Conservation (phyloP, 495 filamentous ascomycete genomes). For the Hypoxylon trugodes region DNA sequence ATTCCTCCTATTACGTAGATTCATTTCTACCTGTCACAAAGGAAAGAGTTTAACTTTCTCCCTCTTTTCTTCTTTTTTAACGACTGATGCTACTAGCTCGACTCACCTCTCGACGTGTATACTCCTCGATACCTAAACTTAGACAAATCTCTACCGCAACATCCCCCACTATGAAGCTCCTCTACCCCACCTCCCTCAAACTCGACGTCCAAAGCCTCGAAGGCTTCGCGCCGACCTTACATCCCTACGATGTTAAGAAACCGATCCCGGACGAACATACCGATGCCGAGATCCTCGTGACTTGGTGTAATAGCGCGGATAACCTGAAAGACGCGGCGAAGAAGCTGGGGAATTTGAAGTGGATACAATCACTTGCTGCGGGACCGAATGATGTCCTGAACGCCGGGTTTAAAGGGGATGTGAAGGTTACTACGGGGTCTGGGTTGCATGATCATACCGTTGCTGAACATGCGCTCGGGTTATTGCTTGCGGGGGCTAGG, state of each 20-base stretch:
- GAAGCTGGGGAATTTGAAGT: slow-evolving; percentile 60
- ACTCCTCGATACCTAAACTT: background rate
- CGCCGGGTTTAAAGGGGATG: slow-evolving; percentile 58
- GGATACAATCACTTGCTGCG: slow-evolving; percentile 69
- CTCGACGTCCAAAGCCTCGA: slow-evolving; percentile 59
- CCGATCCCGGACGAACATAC: slow-evolving; percentile 58
- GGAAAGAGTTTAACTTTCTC: background rate
- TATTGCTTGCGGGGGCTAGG: slow-evolving; percentile 60
- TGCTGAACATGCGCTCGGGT: slow-evolving; percentile 64
- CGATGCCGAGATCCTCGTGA: slow-evolving; percentile 65
- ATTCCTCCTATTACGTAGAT: too few relatives aligned
- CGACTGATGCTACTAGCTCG: background rate
- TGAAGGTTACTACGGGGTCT: slow-evolving; percentile 63
- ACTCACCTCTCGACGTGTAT: background rate
- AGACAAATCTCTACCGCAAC: background rate
- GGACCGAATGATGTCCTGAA: slow-evolving; percentile 68
- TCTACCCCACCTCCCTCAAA: slow-evolving; percentile 66
- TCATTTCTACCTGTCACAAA: too few relatives aligned
- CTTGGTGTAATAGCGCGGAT: slow-evolving; percentile 61
- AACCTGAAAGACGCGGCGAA: slow-evolving; percentile 62
- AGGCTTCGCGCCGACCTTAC: slow-evolving; percentile 60
- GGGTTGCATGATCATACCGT: slow-evolving; percentile 68
- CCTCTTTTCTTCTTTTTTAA: background rate
- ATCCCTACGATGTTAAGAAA: slow-evolving; percentile 63
- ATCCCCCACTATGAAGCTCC: slow-evolving; percentile 62